Evolutionary conservation across 225 moss, liverwort and hornwort genomes (phyloP), one percentile per base, ranked within the genome.

Genomic region (Sphagnum tenellum): DNA sequence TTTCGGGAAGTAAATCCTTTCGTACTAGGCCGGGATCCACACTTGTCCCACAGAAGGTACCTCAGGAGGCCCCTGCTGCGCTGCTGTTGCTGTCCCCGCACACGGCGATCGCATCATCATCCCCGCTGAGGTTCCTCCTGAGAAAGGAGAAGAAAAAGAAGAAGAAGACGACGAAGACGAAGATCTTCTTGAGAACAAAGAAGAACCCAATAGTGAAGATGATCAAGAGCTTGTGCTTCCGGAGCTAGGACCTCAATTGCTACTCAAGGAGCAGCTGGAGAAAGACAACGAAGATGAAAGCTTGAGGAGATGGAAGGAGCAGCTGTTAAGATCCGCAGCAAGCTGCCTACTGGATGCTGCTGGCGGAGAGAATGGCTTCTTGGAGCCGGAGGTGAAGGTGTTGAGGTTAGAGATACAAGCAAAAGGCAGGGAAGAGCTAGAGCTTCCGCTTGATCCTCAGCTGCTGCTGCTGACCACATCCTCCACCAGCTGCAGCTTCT

Each of bases 251-350:
- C 82, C 86, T 4, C 49, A 82, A 53, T 73, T 86, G 7, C 81
- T 82, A 3, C 69, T 86, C 0, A 86, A 86, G 46, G 74, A 73
- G 66, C 82, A 86, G 80, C 73, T 86, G 64, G 86, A 86, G 71
- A 79, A 82, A 64, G 86, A 86, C 71, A 86, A 94, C 61, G 94
- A 94, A 59, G 94, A 94, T 67, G 94, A 89, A 63, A 91, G 91
- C 70, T 78, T 94, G 71, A 68, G 94, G 67, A 81, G 91, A 66
- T 94, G 94, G 94, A 94, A 94, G 71, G 89, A 91, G 44, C 94
- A 94, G 88, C 76, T 94, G 46, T 70, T 94, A 51, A 91, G 94
- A 3, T 76, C 78, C 5, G 87, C 86, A 4, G 86, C 88, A 4
- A 91, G 91, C 49, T 80, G 87, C 0, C 81, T 75, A 9, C 82